A percentile compares a stretch with the other conserved stretches of the same genome.
These are phyloP conservation scores for Daedaleopsis nitida DNA, from an alignment of 768 basidiomycete genomes.

Conservation along the genomic window DNA sequence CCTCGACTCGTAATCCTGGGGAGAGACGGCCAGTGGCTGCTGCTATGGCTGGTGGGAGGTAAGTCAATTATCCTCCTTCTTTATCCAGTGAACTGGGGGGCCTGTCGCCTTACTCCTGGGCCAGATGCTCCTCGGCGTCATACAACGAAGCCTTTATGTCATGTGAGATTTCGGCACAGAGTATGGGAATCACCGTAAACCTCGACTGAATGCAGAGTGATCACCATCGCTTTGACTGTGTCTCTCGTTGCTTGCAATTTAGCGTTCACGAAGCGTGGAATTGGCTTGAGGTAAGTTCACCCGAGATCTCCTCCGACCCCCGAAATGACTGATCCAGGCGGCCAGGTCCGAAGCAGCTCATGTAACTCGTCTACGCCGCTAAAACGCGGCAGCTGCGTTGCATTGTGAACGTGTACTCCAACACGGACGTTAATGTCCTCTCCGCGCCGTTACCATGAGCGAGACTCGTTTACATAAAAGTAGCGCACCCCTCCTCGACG, in stretches of 20 bases:
- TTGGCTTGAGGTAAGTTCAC: slow-evolving; percentile 10
- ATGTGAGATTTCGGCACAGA: too few species aligned
- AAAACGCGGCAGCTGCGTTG: slow-evolving; percentile 14
- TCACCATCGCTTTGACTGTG: background rate
- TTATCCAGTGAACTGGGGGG: too few species aligned
- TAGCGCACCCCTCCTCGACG: slow-evolving; percentile 4
- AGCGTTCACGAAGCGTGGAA: background rate
- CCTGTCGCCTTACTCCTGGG: too few species aligned
- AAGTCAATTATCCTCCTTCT: too few species aligned
- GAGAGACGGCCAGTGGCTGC: too few species aligned
- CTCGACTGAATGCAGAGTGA: too few species aligned
- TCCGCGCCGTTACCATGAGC: slow-evolving; percentile 17
- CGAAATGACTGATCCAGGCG: slow-evolving; percentile 2
- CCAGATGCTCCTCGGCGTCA: too few species aligned
- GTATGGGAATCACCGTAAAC: too few species aligned
- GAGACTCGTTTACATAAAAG: slow-evolving; percentile 17
- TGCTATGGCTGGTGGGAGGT: too few species aligned
- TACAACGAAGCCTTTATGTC: too few species aligned
- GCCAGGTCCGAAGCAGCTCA: slow-evolving; percentile 3
- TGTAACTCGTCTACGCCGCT: background rate
- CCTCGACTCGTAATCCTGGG: too few species aligned
- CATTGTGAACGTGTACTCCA: slow-evolving; percentile 1
- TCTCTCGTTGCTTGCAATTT: background rate
- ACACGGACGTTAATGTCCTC: slow-evolving; percentile 3
- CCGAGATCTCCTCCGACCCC: slow-evolving; percentile 11